Conservation (phyloP, 176 grass and related monocot species). For the Triticum timopheevii region DNA sequence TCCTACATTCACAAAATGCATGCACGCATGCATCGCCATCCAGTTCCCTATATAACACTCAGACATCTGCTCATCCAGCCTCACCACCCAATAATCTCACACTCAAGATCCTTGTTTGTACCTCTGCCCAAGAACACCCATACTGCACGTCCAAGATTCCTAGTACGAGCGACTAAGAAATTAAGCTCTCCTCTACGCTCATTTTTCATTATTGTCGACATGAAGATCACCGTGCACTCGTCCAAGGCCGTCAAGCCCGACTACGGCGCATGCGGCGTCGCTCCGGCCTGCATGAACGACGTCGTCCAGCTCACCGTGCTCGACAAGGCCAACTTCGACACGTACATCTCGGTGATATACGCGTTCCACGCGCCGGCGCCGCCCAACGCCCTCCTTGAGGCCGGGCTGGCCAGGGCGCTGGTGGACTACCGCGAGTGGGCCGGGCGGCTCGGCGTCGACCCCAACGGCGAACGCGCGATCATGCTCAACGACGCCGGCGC, state of each 20-base stretch:
- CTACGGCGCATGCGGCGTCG: background rate
- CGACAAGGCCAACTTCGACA: slow-evolving; percentile 21
- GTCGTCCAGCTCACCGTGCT: slow-evolving; percentile 7
- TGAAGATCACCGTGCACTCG: slow-evolving; percentile 34
- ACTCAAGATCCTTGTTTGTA: too few species aligned
- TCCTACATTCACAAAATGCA: too few species aligned
- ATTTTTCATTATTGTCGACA: background rate
- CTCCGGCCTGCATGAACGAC: background rate
- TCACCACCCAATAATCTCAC: too few species aligned
- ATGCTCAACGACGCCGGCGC: slow-evolving; percentile 30
- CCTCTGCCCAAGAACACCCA: too few species aligned
- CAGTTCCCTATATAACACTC: too few species aligned
- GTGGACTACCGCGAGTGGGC: slow-evolving; percentile 34
- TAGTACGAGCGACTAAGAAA: too few species aligned
- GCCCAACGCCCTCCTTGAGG: background rate
- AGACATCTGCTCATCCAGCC: too few species aligned
- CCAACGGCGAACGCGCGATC: slow-evolving; percentile 12
- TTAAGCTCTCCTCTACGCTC: too few species aligned
- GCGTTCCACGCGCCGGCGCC: slow-evolving; percentile 17
- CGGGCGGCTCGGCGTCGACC: slow-evolving; percentile 7
- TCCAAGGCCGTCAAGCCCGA: slow-evolving; percentile 16
- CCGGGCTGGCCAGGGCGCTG: slow-evolving; percentile 3
- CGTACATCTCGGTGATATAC: slow-evolving; percentile 2
- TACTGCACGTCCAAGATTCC: too few species aligned
- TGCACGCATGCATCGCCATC: too few species aligned